phyloP scores from a whole-genome alignment of 2,329 filamentous ascomycete genomes.

The Thielaviopsis euricoi region DNA sequence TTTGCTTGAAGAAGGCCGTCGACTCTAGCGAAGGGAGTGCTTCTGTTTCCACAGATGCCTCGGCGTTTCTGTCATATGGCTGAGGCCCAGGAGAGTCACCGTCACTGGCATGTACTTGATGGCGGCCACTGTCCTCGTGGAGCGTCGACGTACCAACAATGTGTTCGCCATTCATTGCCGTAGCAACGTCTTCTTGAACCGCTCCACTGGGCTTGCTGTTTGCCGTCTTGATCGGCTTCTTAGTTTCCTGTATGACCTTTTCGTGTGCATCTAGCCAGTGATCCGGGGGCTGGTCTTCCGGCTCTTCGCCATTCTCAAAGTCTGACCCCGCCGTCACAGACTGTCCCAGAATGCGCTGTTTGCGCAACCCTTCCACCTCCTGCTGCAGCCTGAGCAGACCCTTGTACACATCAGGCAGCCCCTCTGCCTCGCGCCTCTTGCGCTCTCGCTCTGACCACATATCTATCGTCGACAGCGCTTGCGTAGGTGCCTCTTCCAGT shows the following conservation, averaged over 20 bases:
- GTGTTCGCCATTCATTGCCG: neutral
- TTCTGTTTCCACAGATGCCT: neutral
- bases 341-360: neutral
- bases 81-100: too few relatives aligned
- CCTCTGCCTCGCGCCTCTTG: neutral
- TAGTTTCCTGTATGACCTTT: neutral
- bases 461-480: neutral
- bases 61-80: neutral
- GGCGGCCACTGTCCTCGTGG: too few relatives aligned
- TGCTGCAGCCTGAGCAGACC: neutral
- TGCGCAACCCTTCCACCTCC: neutral
- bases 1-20: neutral
- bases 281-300: neutral
- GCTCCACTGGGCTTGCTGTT: neutral
- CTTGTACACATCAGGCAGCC: neutral
- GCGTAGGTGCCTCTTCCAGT: conserved; percentile 11
- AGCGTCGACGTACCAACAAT: too few relatives aligned
- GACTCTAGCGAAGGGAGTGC: neutral
- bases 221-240: neutral
- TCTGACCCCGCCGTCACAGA: too few relatives aligned
- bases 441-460: conserved; percentile 1
- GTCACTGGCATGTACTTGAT: neutral
- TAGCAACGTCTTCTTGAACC: neutral
- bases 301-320: neutral
- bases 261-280: neutral